A percentile compares a stretch with the other conserved stretches of the same genome.
These are phyloP conservation scores for Daedaleopsis sinensis DNA, from an alignment of 768 basidiomycete species.

Conservation along the genomic window DNA sequence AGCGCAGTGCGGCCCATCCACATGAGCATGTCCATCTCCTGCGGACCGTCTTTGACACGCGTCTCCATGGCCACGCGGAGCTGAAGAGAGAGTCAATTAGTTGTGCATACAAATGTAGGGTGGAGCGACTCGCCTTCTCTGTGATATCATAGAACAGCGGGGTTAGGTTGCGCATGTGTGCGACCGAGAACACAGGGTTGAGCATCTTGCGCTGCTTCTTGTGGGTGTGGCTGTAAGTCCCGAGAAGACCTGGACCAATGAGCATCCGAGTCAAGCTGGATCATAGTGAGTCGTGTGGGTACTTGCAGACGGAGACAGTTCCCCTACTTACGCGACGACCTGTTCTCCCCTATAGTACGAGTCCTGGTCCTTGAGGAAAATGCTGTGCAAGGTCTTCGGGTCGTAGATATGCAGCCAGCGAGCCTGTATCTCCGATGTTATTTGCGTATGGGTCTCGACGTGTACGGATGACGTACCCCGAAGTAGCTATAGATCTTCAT, in stretches of 20 bases:
- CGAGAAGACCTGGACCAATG: constrained; percentile 21
- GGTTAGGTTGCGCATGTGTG: constrained; percentile 25
- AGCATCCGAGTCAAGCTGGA: not conserved
- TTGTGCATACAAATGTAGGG: too few relatives aligned
- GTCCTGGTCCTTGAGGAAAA: constrained; percentile 25
- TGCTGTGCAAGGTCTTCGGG: constrained; percentile 19
- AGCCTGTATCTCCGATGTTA: not conserved
- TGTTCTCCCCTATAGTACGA: constrained; percentile 12
- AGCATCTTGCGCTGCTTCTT: constrained; percentile 27
- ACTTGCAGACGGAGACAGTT: too few relatives aligned
- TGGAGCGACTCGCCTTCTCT: constrained; percentile 3
- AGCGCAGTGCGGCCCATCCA: constrained; percentile 32
- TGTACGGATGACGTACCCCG: constrained; percentile 3
- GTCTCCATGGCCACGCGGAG: constrained; percentile 13
- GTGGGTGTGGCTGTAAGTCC: constrained; percentile 19
- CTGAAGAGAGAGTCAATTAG: constrained; percentile 5
- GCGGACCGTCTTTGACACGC: constrained; percentile 6
- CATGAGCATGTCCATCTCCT: constrained; percentile 25
- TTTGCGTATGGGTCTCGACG: not conserved
- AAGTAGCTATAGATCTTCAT: constrained; percentile 11
- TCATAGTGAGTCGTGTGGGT: too few relatives aligned
- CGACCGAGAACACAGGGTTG: constrained; percentile 27
- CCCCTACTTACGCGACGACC: not conserved
- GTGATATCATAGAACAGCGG: constrained; percentile 26
- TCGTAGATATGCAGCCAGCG: constrained; percentile 16